Evolutionary conservation across 192 early-diverging fungal species (phyloP), one percentile per base, ranked within the genome.

Genomic region (Cetraspora pellucida): DNA sequence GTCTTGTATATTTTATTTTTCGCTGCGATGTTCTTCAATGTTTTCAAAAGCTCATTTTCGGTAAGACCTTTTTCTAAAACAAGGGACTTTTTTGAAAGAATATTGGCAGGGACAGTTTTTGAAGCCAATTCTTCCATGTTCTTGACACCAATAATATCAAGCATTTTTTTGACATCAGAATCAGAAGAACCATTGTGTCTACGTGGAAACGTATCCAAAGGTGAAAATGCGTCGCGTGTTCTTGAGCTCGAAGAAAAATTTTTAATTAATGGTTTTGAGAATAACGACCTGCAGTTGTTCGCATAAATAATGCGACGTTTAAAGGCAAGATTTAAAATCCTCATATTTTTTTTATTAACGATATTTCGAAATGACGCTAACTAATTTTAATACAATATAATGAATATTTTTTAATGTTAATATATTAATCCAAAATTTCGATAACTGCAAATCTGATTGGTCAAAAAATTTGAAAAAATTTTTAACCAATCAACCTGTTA

Each of bases 1-100:
- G 93, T 92, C 60, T 90, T 89, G 87, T 91, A 92, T 57, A 97
- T 81, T 87, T 96, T 92, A 90, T 99, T 99, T 84, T 95, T 90
- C 66, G 84, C 80, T 31, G 95, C 97, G 80, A 99, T 94, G n/a
- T 82, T 73, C 80, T 91, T 89, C 70, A 99, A 87, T 45, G 90
- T 85, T 46, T 88, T 89, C 52, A 99, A 81, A n/a, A 95, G 89
- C 82, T 98, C 94, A 57, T 87, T 87, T 84, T 99, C 98, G 3
- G 95, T 79, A 30, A 95, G 84, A 76, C 89, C 87, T 25, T 93
- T 87, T 55, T 92, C 90, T 43, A 99, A 90, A 43, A 86, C 80
- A 65, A 98, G 89, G 10, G 89, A 81, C 61, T 89, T 83, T 44
- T 89, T 78, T 55, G 94, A 90, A 19, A 89, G 88, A 81, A 99